Evolutionary conservation across 495 filamentous ascomycete species (phyloP).

Genomic region (Penicillium coffeae): DNA sequence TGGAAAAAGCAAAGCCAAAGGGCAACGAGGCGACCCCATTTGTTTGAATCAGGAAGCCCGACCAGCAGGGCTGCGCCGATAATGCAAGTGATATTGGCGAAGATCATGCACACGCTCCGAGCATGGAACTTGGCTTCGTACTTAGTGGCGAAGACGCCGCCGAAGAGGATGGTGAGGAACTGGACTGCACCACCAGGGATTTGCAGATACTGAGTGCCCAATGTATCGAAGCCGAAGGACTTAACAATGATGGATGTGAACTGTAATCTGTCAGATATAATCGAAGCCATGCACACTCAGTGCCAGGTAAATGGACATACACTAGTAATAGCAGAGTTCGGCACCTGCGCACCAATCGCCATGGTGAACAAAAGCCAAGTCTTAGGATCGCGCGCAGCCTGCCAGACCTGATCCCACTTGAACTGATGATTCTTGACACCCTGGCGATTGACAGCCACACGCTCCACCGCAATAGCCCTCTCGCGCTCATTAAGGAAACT

Average conservation of each 20-base stretch:
- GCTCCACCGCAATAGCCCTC: constrained; percentile 39
- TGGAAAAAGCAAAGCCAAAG: constrained; percentile 54
- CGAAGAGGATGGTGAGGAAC: constrained; percentile 30
- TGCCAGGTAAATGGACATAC: constrained; percentile 28
- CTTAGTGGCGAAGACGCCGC: constrained; percentile 40
- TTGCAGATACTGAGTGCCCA: constrained; percentile 53
- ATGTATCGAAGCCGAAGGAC: constrained; percentile 51
- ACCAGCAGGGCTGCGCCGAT: constrained; percentile 55
- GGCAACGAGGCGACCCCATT: constrained; percentile 52
- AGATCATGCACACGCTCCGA: constrained; percentile 28
- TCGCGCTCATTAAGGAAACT: constrained; percentile 42
- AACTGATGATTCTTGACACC: constrained; percentile 47
- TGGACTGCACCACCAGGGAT: constrained; percentile 46
- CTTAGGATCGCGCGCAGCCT: constrained; percentile 44
- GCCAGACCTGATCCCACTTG: constrained; percentile 46
- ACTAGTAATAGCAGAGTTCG: constrained; percentile 38
- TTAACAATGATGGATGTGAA: constrained; percentile 48
- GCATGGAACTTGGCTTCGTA: constrained; percentile 31
- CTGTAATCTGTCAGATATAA: constrained; percentile 7
- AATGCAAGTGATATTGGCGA: constrained; percentile 51
- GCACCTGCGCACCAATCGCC: constrained; percentile 32
- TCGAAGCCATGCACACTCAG: no score
- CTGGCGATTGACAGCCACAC: constrained; percentile 39
- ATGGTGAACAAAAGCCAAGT: constrained; percentile 45
- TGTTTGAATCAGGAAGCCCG: constrained; percentile 44